Base-by-base conservation (phyloP, 2,329 filamentous ascomycete species). In the Xylaria sp. region DNA sequence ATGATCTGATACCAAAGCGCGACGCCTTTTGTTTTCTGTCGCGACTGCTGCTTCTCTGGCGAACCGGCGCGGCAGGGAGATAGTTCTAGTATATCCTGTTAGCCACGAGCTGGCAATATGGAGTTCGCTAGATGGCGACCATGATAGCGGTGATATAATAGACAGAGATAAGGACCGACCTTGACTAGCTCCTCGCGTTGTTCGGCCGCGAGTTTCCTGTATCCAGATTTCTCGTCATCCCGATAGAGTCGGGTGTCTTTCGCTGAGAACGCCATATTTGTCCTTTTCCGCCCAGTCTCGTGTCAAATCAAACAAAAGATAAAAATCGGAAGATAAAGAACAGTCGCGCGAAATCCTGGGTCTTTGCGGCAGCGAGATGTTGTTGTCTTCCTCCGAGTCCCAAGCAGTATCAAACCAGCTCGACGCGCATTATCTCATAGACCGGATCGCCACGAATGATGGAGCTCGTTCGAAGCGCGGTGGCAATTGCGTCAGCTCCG, bases 1-100 rank as follows among this genome's bases (percentile, higher is more conserved):
- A 85, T 58, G 80, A 81, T 61, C 85, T 82, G 61, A 89, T 71
- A 19, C 85, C 84, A 16, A 86, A 75, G 52, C 77, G 77, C 18
- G 78, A 78, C 39, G 74, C 72, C 11, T 70, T 65, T 54, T 69
- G 65, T 46, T 68, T 68, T 55, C 65, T 68, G 60, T 66, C 70
- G 67, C 67, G 69, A 60, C 69, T 65, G 48, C 58, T 68, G 59
- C 61, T 62, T 65, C 63, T 62, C 64, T 68, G 60, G 67, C 70
- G 63, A 54, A 67, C 65, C 60, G 69, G 52, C 42, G 62, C 47
- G 37, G 62, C 48, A 35, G 65, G 69, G 42, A 72, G 66, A 60
- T 73, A 72, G 53, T 68, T 68, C 69, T 72, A 59, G 49, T 9
- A 54, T 50, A 13, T 16, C 18, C 18, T 34, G 58, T 65, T 52